Conservation (phyloP, 352 stramenopile species). For the Globisporangium solare region DNA sequence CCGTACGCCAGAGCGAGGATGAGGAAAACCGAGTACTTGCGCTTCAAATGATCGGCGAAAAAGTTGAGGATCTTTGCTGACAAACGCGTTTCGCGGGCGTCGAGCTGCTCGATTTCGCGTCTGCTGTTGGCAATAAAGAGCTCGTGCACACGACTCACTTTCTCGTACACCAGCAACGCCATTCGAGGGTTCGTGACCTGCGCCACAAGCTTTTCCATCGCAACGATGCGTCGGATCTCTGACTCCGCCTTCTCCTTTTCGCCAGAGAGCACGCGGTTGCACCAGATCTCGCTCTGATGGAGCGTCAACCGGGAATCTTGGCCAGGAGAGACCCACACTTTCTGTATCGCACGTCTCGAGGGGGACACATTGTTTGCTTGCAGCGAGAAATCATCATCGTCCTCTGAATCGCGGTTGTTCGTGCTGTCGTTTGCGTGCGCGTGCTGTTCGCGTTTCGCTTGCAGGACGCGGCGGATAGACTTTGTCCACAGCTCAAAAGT, state of each 20-base stretch:
- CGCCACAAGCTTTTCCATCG: conserved; percentile 81
- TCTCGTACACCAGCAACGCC: conserved; percentile 86
- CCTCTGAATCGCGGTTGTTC: background rate
- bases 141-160: conserved; percentile 85
- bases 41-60: conserved; percentile 81
- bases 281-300: conserved; percentile 85
- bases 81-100: conserved; percentile 37
- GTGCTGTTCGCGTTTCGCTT: conserved; percentile 43
- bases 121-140: conserved; percentile 77
- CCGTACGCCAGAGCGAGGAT: conserved; percentile 77
- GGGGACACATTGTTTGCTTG: conserved; percentile 14
- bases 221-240: conserved; percentile 73
- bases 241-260: conserved; percentile 85
- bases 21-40: conserved; percentile 86
- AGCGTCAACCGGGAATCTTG: conserved; percentile 81
- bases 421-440: conserved; percentile 15
- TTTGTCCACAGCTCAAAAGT: conserved; percentile 88
- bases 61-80: conserved; percentile 71
- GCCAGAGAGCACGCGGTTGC: conserved; percentile 65
- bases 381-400: conserved; percentile 7
- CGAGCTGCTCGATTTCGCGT: conserved; percentile 60
- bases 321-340: conserved; percentile 69
- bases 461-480: conserved; percentile 65
- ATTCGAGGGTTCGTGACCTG: conserved; percentile 76
- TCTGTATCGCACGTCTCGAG: conserved; percentile 3